Percentiles rank a stretch among this genome's conserved stretches.
Evolutionary conservation across 2,329 filamentous ascomycete species (phyloP).

Genomic region (Colletotrichum costaricense): DNA sequence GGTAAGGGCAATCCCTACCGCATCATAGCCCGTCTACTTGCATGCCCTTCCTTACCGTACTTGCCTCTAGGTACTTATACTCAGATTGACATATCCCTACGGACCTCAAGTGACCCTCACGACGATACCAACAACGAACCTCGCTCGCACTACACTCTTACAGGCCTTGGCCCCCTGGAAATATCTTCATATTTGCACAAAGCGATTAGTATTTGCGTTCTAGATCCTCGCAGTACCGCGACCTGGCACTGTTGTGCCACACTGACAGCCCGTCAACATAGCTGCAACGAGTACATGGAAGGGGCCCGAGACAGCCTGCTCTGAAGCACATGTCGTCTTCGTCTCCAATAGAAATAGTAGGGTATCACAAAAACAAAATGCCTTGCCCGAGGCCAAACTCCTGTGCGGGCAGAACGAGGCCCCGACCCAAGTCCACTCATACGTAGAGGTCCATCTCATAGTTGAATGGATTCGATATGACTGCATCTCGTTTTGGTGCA

Average conservation of each 20-base stretch:
- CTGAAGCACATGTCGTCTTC: background rate
- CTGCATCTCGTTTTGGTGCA: background rate
- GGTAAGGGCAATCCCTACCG: conserved; percentile 17
- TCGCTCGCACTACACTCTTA: background rate
- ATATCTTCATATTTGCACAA: background rate
- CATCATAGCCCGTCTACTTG: background rate
- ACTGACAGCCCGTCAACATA: background rate
- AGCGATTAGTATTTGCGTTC: background rate
- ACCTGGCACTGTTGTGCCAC: background rate
- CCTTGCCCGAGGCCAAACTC: conserved; percentile 29
- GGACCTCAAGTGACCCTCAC: background rate
- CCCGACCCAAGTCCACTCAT: background rate
- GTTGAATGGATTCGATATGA: background rate
- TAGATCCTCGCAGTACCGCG: background rate
- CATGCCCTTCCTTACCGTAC: background rate
- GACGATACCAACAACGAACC: background rate
- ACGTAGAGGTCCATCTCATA: background rate
- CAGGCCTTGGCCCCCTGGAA: background rate
- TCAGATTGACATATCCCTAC: background rate
- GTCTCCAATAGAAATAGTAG: conserved; percentile 16
- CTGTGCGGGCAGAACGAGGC: conserved; percentile 6
- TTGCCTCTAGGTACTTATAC: no score
- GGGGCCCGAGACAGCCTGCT: background rate
- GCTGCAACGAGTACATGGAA: background rate
- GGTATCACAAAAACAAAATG: conserved; percentile 34